Conservation (phyloP, 495 filamentous ascomycete species). For the Oidiodendron maius region DNA sequence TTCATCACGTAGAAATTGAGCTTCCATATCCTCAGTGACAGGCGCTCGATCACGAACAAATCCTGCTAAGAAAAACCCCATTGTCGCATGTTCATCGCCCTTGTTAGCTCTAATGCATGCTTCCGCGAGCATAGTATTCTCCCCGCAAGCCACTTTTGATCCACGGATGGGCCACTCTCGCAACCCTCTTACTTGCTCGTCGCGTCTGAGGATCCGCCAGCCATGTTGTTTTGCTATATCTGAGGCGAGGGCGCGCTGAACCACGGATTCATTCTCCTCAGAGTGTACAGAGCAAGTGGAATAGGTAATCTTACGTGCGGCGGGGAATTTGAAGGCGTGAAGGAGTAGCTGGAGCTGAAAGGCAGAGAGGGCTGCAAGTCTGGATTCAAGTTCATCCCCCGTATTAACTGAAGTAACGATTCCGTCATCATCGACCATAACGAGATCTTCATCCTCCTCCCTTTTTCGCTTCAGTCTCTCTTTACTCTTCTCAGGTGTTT, state of each 20-base stretch:
- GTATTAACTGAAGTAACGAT: constrained; percentile 30
- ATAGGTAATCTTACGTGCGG: constrained; percentile 75
- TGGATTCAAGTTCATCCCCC: constrained; percentile 40
- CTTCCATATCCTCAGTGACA: constrained; percentile 1
- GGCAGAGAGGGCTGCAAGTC: constrained; percentile 64
- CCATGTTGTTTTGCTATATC: constrained; percentile 59
- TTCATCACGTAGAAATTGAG: constrained; percentile 16
- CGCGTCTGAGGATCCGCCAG: constrained; percentile 67
- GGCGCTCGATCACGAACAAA: constrained; percentile 35
- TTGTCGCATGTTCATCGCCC: constrained; percentile 69
- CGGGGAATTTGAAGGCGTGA: constrained; percentile 78
- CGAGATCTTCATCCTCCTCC: constrained; percentile 21
- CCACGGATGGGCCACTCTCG: constrained; percentile 68
- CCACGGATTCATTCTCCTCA: constrained; percentile 84
- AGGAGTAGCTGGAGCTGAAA: constrained; percentile 73
- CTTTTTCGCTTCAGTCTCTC: constrained; percentile 28
- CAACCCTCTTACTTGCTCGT: constrained; percentile 67
- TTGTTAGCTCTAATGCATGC: constrained; percentile 78
- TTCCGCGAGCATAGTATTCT: constrained; percentile 48
- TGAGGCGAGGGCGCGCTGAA: constrained; percentile 59
- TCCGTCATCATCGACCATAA: constrained; percentile 44
- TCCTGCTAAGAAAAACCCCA: constrained; percentile 43
- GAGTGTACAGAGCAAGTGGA: constrained; percentile 86
- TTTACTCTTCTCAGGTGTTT: constrained; percentile 17
- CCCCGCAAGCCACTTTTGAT: constrained; percentile 33